Evolutionary conservation across 1,139 yeast genomes (phyloP), one percentile per base, ranked within the genome.

Genomic region (Kurtzmaniella quercitrusa): DNA sequence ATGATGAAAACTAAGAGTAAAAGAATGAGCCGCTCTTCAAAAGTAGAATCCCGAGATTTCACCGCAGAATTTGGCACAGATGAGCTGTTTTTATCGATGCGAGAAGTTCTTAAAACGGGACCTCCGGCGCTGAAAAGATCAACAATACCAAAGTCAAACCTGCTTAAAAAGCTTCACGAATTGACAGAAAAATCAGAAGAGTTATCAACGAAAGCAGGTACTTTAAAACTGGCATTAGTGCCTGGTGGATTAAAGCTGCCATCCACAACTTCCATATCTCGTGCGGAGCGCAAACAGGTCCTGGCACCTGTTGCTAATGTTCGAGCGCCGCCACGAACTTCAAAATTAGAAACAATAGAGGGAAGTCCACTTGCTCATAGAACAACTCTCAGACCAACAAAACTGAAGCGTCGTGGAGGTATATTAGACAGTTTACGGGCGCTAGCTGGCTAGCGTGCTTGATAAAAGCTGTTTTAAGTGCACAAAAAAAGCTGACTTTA

Each of bases 91-190:
- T 50, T 66, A 15, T 62, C 67, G 38, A 61, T 67, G 59, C 51
- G 55, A 38, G 70, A 61, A 42, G 60, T 61, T 39, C 54, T 62
- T 44, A 50, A 52, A 46, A 61, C 63, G 5, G 70, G 69, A 2
- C 73, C 73, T n/a, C 70, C 69, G 15, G 21, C 38, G 3, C 42
- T 33, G 40, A 30, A 15, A 22, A 42, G 34, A 32, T 36, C 43
- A 12, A 38, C 38, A 3, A 50, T 62, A 41, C 53, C 50, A 21
- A 58, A 59, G 41, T 59, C 65, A 2, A 57, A 54, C 28, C 61
- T 66, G 7, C 43, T 58, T 14, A 53, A 57, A 38, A 57, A 50
- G 43, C 38, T 57, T 5, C 58, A 57, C 37, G 56, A 53, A 20
- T 37, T 56, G 5, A 49, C 52, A 30, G 34, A 43, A 12, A 47